These are phyloP conservation scores for Termitomyces sp. DNA, from an alignment of 768 basidiomycete genomes.

Conservation along the genomic window DNA sequence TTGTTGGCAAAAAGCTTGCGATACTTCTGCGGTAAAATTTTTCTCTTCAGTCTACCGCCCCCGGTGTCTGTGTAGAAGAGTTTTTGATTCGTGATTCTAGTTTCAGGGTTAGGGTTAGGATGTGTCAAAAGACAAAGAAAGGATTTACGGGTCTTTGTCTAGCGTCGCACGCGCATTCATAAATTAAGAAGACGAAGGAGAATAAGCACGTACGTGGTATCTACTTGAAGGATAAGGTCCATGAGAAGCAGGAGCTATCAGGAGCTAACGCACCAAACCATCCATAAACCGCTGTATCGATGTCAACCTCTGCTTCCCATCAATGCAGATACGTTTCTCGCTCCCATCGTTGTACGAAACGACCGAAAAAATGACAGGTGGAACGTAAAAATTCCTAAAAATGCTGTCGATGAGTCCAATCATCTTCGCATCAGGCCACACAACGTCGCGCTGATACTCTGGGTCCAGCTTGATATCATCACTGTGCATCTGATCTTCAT, in stretches of 20 bases:
- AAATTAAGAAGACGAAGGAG: slow-evolving; percentile 30
- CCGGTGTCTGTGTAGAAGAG: slow-evolving; percentile 44
- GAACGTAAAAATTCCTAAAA: slow-evolving; percentile 75
- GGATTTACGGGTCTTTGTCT: slow-evolving; percentile 19
- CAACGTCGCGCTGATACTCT: slow-evolving; percentile 80
- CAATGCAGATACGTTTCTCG: slow-evolving; percentile 45
- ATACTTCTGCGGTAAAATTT: slow-evolving; percentile 48
- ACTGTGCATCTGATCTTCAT: slow-evolving; percentile 60
- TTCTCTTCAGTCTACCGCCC: slow-evolving; percentile 1
- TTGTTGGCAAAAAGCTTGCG: slow-evolving; percentile 64
- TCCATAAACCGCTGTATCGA: slow-evolving; percentile 43
- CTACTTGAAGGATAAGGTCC: neutral
- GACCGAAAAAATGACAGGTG: slow-evolving; percentile 70
- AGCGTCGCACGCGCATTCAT: slow-evolving; percentile 17
- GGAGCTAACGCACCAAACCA: slow-evolving; percentile 13
- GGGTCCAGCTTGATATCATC: slow-evolving; percentile 69
- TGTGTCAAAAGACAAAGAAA: neutral
- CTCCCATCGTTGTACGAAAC: slow-evolving; percentile 55
- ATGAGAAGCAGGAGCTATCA: neutral
- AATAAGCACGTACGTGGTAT: slow-evolving; percentile 16
- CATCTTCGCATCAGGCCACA: slow-evolving; percentile 78
- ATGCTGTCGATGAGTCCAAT: slow-evolving; percentile 75
- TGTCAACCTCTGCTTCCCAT: slow-evolving; percentile 64
- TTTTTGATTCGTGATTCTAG: slow-evolving; percentile 37
- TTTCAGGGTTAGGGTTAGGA: neutral